Evolutionary conservation across 805 yeast genomes (phyloP).

Genomic region (Starmera quercuum): DNA sequence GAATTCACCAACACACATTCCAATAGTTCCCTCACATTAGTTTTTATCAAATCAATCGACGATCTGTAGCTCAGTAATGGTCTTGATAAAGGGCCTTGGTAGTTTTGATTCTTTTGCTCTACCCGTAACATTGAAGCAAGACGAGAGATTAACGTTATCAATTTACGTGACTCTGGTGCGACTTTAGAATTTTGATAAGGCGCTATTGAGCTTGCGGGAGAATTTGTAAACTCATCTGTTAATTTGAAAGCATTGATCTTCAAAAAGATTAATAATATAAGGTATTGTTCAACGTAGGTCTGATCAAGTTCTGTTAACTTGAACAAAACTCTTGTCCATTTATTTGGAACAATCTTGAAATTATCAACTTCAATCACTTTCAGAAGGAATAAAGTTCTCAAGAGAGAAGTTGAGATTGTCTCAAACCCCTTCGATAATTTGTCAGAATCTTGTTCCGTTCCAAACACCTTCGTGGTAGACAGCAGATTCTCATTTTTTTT

Average conservation of each 20-base stretch:
- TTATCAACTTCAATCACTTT: constrained; percentile 36
- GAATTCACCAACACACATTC: constrained; percentile 45
- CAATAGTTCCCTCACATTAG: constrained; percentile 43
- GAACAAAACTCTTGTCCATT: constrained; percentile 45
- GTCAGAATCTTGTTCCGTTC: constrained; percentile 17
- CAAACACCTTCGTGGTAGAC: constrained; percentile 9
- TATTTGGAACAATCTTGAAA: constrained; percentile 30
- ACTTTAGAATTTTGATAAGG: constrained; percentile 16
- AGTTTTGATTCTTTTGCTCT: constrained; percentile 44
- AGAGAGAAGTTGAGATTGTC: constrained; percentile 45
- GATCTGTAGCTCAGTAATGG: constrained; percentile 61
- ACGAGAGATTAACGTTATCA: constrained; percentile 38
- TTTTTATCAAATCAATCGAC: constrained; percentile 44
- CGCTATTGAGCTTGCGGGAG: constrained; percentile 9
- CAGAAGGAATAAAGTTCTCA: constrained; percentile 44
- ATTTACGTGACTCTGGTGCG: constrained; percentile 22
- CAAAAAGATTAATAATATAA: constrained; percentile 40
- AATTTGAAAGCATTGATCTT: constrained; percentile 34
- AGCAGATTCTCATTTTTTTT: constrained; percentile 19
- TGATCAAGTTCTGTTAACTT: constrained; percentile 22
- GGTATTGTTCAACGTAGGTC: constrained; percentile 30
- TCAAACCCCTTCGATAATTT: constrained; percentile 40
- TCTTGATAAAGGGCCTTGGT: constrained; percentile 66
- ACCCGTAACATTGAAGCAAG: constrained; percentile 38
- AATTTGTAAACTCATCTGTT: constrained; percentile 24